A percentile compares a stretch with the other conserved stretches of the same genome.
Conservation (phyloP, 1,139 yeast species). For the Yamadazyma dendronema region DNA sequence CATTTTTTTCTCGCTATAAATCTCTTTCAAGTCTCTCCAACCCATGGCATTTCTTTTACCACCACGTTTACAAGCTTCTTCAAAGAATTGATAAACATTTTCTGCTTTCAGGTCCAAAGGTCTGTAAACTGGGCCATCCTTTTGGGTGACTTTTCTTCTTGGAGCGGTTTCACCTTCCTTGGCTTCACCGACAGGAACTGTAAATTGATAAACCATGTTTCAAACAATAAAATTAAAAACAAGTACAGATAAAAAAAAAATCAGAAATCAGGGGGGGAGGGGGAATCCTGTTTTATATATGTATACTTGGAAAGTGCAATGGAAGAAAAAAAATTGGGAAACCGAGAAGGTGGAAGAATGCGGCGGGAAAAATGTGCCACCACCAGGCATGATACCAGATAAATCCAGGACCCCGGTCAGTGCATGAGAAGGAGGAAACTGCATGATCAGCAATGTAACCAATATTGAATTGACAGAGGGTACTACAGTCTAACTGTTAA, state of each 20-base stretch:
- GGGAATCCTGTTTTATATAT: conserved; percentile 1
- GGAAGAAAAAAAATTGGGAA: conserved; percentile 4
- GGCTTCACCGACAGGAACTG: conserved; percentile 79
- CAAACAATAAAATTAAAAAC: too few relatives aligned
- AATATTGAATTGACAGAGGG: too few relatives aligned
- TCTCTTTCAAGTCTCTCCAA: conserved; percentile 71
- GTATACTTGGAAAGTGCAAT: conserved; percentile 1
- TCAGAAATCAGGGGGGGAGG: not conserved
- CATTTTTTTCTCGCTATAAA: conserved; percentile 73
- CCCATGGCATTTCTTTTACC: conserved; percentile 64
- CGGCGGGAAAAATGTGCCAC: not conserved
- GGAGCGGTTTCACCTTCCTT: conserved; percentile 89
- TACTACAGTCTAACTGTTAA: too few relatives aligned
- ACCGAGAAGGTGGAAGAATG: not conserved
- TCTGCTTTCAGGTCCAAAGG: conserved; percentile 60
- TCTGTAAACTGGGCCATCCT: conserved; percentile 52
- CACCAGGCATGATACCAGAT: not conserved
- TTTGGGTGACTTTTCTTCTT: conserved; percentile 67
- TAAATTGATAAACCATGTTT: conserved; percentile 25
- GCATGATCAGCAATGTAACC: too few relatives aligned
- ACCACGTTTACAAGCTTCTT: conserved; percentile 61
- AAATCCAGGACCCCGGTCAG: too few relatives aligned
- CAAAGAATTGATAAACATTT: conserved; percentile 69
- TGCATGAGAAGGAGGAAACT: too few relatives aligned
- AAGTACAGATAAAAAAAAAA: not conserved